A percentile compares a stretch with the other conserved stretches of the same genome.
Evolutionary conservation across 164 flowering plant species (phyloP).

Genomic region (Vitis rupestris): DNA sequence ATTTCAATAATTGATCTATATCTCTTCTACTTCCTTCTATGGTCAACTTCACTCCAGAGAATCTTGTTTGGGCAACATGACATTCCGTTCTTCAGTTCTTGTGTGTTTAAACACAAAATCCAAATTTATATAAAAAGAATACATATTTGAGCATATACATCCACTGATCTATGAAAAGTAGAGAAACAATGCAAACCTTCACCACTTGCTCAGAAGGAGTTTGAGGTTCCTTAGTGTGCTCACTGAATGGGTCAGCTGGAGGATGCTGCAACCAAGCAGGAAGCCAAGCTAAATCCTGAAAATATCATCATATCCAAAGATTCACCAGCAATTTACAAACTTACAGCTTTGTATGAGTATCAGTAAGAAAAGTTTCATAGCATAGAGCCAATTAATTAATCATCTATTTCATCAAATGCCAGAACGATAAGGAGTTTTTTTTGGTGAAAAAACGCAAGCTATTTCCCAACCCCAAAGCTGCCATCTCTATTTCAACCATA

Average conservation of each 20-base stretch:
- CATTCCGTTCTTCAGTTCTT: no score
- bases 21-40: no score
- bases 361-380: neutral
- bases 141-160: no score
- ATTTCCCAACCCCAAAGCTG: neutral
- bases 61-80: no score
- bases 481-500: neutral
- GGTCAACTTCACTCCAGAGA: no score
- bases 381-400: neutral
- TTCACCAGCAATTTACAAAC: neutral
- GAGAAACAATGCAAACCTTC: conserved; percentile 19
- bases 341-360: neutral
- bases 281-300: conserved; percentile 70
- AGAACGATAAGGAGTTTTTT: neutral
- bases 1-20: no score
- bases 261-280: conserved; percentile 70
- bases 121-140: no score
- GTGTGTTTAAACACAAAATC: no score
- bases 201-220: conserved; percentile 11
- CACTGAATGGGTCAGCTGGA: conserved; percentile 16
- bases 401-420: neutral
- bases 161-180: neutral
- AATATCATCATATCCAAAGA: neutral
- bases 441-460: neutral
- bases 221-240: conserved; percentile 17